Conservation (phyloP, 495 filamentous ascomycete species). For the Penicillium nucicola region DNA sequence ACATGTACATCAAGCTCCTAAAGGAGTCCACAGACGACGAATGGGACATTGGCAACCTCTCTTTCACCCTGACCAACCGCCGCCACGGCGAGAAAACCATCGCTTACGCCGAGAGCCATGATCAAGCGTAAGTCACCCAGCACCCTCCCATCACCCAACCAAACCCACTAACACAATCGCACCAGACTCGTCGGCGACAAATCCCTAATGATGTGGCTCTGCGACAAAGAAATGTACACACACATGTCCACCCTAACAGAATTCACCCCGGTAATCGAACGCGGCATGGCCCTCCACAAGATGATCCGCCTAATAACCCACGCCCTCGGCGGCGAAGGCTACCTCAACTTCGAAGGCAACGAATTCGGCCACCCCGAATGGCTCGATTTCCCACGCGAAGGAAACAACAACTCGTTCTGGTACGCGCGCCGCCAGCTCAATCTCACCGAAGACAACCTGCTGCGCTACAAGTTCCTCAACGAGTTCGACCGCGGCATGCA, state of each 20-base stretch:
- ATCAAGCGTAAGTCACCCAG: constrained; percentile 81
- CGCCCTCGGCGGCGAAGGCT: constrained; percentile 91
- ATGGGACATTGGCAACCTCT: constrained; percentile 86
- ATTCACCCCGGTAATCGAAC: constrained; percentile 84
- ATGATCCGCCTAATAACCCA: constrained; percentile 95
- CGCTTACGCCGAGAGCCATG: constrained; percentile 94
- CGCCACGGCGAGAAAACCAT: constrained; percentile 98
- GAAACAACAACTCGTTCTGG: constrained; percentile 95
- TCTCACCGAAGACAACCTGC: constrained; percentile 77
- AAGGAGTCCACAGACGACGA: constrained; percentile 91
- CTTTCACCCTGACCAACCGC: constrained; percentile 84
- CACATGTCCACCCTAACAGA: constrained; percentile 87
- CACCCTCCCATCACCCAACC: not conserved
- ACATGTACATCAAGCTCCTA: constrained; percentile 98
- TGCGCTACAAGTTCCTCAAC: constrained; percentile 90
- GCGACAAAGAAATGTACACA: constrained; percentile 95
- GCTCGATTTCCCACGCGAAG: constrained; percentile 95
- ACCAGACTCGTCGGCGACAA: constrained; percentile 93
- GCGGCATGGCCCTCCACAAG: constrained; percentile 91
- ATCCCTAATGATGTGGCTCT: constrained; percentile 94
- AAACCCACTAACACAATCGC: constrained; percentile 25
- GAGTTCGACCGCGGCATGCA: constrained; percentile 95
- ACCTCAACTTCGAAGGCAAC: constrained; percentile 98
- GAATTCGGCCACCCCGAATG: constrained; percentile 99
- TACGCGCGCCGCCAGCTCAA: constrained; percentile 96